These are phyloP conservation scores for Silene vulgaris DNA, from an alignment of 179 eudicot species.

Conservation along the genomic window DNA sequence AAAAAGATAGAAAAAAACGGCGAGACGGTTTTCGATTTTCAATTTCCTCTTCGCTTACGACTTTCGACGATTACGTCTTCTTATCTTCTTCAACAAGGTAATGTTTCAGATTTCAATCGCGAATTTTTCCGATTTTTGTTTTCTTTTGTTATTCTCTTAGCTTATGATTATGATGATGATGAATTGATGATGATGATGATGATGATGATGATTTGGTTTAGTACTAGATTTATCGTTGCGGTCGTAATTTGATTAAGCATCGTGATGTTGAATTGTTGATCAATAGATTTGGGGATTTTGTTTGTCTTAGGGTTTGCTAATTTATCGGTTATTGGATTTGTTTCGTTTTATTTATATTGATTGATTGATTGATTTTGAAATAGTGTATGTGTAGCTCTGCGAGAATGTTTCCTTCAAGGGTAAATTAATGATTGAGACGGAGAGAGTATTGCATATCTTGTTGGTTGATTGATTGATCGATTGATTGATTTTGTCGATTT, in stretches of 20 bases:
- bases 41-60: too few species aligned
- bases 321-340: background rate
- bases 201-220: too few species aligned
- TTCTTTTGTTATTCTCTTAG: too few species aligned
- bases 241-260: background rate
- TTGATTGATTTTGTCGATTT: background rate
- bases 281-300: background rate
- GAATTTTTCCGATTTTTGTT: background rate
- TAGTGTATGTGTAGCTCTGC: background rate
- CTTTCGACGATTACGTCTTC: background rate
- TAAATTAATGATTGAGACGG: too few species aligned
- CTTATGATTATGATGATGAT: too few species aligned
- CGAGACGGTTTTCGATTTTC: background rate
- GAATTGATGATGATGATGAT: too few species aligned
- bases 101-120: background rate
- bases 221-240: too few species aligned
- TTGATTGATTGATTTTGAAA: background rate
- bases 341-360: background rate
- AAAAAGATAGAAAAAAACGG: background rate
- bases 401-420: too few species aligned
- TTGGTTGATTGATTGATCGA: background rate
- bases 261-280: background rate
- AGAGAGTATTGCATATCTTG: background rate
- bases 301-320: background rate
- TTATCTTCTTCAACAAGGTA: background rate